Conservation (phyloP, 2,329 filamentous ascomycete genomes). For the Aspergillus texensis region DNA sequence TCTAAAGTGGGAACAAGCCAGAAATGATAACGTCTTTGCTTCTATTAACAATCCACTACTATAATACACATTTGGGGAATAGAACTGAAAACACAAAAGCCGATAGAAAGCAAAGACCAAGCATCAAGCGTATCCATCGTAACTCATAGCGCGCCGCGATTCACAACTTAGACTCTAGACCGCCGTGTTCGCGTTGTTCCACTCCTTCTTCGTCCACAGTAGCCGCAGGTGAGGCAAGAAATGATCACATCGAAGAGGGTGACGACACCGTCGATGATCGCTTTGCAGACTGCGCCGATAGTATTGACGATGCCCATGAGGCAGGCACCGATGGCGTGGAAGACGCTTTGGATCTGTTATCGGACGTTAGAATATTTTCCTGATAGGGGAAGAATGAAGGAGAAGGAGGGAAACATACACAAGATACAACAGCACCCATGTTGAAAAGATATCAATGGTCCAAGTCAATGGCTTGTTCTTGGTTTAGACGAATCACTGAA, state of each 20-base stretch:
- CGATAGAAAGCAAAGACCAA: slow-evolving; percentile 2
- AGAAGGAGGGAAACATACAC: slow-evolving; percentile 62
- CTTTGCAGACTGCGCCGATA: slow-evolving; percentile 65
- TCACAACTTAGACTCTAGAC: slow-evolving; percentile 18
- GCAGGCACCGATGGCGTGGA: slow-evolving; percentile 65
- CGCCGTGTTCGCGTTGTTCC: slow-evolving; percentile 21
- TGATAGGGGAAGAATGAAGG: background rate
- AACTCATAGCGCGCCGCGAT: slow-evolving; percentile 11
- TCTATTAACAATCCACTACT: background rate
- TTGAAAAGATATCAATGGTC: slow-evolving; percentile 36
- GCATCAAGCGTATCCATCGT: slow-evolving; percentile 13
- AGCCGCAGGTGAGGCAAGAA: slow-evolving; percentile 60
- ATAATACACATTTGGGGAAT: slow-evolving; percentile 3
- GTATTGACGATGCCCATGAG: slow-evolving; percentile 71
- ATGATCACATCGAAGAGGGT: slow-evolving; percentile 68
- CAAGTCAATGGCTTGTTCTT: background rate
- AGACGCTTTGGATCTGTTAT: slow-evolving; percentile 58
- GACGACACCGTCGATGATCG: slow-evolving; percentile 69
- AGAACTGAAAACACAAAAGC: slow-evolving; percentile 1
- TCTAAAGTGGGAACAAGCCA: slow-evolving; percentile 14
- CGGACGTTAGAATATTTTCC: slow-evolving; percentile 24
- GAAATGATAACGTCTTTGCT: background rate
- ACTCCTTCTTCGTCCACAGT: slow-evolving; percentile 33
- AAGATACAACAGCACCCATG: slow-evolving; percentile 84
- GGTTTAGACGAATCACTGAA: background rate